These are phyloP conservation scores for Aureobasidium sp. DNA, from an alignment of 2,329 filamentous ascomycete genomes.

Conservation along the genomic window DNA sequence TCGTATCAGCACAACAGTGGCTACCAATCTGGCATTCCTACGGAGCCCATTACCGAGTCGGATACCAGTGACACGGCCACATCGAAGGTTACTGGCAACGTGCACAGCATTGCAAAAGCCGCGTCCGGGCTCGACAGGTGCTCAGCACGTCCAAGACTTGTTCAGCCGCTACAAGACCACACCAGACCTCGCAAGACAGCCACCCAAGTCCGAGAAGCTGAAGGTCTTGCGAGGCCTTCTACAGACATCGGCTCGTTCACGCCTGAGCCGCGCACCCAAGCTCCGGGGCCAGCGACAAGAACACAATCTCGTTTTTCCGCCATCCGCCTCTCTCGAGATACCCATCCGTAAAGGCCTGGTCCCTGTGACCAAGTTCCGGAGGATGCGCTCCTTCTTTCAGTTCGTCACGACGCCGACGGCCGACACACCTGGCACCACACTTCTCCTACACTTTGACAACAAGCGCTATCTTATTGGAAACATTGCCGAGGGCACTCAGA, in stretches of 20 bases:
- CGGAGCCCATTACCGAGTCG: neutral
- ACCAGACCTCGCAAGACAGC: neutral
- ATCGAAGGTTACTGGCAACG: neutral
- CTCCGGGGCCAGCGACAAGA: neutral
- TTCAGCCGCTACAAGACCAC: neutral
- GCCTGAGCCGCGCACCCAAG: neutral
- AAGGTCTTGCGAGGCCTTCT: neutral
- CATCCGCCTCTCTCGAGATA: neutral
- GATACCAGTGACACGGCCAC: neutral
- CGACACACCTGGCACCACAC: slow-evolving; percentile 72
- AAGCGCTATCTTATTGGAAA: slow-evolving; percentile 81
- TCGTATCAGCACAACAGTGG: neutral
- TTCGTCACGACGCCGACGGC: slow-evolving; percentile 75
- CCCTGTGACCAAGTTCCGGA: neutral
- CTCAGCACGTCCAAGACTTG: neutral
- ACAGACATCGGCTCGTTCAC: neutral
- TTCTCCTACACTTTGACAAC: slow-evolving; percentile 72
- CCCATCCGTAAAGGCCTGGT: neutral
- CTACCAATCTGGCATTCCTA: neutral
- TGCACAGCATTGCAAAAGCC: neutral
- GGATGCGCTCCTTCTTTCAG: slow-evolving; percentile 68
- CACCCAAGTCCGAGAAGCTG: neutral
- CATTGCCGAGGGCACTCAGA: slow-evolving; percentile 75
- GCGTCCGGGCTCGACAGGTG: neutral
- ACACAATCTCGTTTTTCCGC: slow-evolving; percentile 6